Evolutionary conservation across 306 rosid species (phyloP), one percentile per base, ranked within the genome.

Genomic region (Hippophae gyantsensis): DNA sequence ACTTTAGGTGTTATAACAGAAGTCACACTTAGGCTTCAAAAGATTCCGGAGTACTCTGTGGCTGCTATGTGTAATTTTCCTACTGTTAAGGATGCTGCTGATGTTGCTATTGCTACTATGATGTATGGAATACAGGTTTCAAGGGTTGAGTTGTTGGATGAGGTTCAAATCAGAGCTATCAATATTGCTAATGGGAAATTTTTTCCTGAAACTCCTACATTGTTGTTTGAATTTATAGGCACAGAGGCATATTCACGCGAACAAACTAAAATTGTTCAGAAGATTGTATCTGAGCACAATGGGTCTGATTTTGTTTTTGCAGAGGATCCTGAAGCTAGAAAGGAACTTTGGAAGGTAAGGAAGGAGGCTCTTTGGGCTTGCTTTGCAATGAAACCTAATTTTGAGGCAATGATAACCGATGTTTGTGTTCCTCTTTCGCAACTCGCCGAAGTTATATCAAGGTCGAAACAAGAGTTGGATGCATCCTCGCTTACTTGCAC

Each of bases 31-130:
- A 76, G 85, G 62, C 96, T 92, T 74, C 98, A 92, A 75, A 87
- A 83, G 75, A 75, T 92, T 75, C 98, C 96, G 10, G 76, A 83
- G 63, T 58, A 73, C 66, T 92, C 98, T 50, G 95, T 92, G 93
- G 98, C 85, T 79, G 96, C 98, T 61, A 83, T 85, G 96, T 92
- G 98, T 82, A 87, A 85, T 78, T 88, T 92, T 54, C 95, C 93
- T 74, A 75, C 96, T 26, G 64, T 85, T 64, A 92, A 92, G 80
- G 89, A 85, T 74, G 96, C 98, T 41, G 95, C 98, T 58, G 89
- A 87, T 83, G 98, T 85, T 68, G 93, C 96, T 73, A 85, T 87
- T 68, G 84, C 98, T 50, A 78, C 95, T 7, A 87, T 92, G 98
- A 78, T 76, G 80, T 85, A 88, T 61, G 95, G 98, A 56, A 85